A percentile compares a stretch with the other conserved stretches of the same genome.
These are phyloP conservation scores for Collybiopsis luxurians DNA, from an alignment of 768 basidiomycete species.

Conservation along the genomic window DNA sequence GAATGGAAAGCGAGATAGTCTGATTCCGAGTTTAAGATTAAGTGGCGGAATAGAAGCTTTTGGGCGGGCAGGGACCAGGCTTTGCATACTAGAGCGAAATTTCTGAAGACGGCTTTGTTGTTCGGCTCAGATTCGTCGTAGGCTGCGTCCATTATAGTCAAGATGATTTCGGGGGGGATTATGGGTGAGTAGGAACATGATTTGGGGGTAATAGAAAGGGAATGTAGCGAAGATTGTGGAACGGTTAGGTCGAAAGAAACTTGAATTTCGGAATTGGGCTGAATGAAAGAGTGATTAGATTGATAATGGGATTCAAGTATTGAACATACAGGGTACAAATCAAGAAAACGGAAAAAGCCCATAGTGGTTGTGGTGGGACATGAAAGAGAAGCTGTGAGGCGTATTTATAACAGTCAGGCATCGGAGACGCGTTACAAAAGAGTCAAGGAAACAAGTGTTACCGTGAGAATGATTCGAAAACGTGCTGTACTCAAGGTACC, in stretches of 20 bases:
- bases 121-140: not conserved
- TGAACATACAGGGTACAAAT: conserved; percentile 1
- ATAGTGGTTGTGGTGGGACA: not conserved
- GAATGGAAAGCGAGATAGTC: conserved; percentile 52
- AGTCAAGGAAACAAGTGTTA: too few relatives aligned
- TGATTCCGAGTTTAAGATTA: conserved; percentile 50
- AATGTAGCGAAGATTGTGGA: not conserved
- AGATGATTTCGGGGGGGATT: conserved; percentile 1
- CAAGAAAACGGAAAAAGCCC: conserved; percentile 2
- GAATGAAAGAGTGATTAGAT: not conserved
- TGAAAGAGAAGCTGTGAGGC: not conserved
- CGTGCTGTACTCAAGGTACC: too few relatives aligned
- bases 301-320: not conserved
- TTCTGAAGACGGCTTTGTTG: not conserved
- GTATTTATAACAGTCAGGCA: too few relatives aligned
- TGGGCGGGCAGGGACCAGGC: conserved; percentile 66
- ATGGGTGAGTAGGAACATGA: not conserved
- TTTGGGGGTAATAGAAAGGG: not conserved
- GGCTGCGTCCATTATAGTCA: conserved; percentile 2
- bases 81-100: conserved; percentile 50
- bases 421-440: too few relatives aligned
- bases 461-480: too few relatives aligned
- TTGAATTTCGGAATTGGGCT: not conserved
- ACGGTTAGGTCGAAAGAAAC: conserved; percentile 1
- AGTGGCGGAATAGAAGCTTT: conserved; percentile 58